phyloP scores from a whole-genome alignment of 768 basidiomycete genomes.

The Collybia sp. region DNA sequence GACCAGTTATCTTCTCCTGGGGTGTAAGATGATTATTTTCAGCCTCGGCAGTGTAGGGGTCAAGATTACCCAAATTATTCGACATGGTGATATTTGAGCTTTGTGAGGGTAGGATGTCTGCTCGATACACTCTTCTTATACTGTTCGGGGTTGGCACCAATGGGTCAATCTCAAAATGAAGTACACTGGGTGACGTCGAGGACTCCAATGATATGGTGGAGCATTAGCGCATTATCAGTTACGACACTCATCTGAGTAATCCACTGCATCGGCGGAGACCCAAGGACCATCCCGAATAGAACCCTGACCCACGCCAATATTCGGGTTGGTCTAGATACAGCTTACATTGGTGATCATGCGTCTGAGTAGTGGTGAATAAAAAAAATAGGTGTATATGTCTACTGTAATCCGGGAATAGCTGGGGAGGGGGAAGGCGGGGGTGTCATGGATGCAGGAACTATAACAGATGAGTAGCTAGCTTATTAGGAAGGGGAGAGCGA shows the following conservation, averaged over 20 bases:
- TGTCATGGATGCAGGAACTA: constrained; percentile 55
- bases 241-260: too few species aligned
- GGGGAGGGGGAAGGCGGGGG: constrained; percentile 39
- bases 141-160: too few species aligned
- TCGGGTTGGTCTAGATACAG: too few species aligned
- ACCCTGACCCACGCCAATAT: too few species aligned
- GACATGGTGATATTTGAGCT: constrained; percentile 12
- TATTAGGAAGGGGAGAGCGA: constrained; percentile 9
- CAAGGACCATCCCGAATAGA: too few species aligned
- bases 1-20: constrained; percentile 65
- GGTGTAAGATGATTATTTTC: constrained; percentile 52
- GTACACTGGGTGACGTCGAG: too few species aligned
- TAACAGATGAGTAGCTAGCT: constrained; percentile 6
- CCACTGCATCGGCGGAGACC: too few species aligned
- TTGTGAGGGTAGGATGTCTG: neutral
- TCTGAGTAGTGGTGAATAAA: constrained; percentile 18
- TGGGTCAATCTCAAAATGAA: too few species aligned
- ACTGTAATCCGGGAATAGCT: constrained; percentile 39
- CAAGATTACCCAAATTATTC: constrained; percentile 36
- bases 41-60: constrained; percentile 69
- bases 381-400: constrained; percentile 38
- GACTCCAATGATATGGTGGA: too few species aligned
- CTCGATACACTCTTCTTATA: neutral
- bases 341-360: neutral
- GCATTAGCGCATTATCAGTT: too few species aligned